phyloP scores from a whole-genome alignment of 2,329 filamentous ascomycete species.

The Zasmidium citrigriseum region DNA sequence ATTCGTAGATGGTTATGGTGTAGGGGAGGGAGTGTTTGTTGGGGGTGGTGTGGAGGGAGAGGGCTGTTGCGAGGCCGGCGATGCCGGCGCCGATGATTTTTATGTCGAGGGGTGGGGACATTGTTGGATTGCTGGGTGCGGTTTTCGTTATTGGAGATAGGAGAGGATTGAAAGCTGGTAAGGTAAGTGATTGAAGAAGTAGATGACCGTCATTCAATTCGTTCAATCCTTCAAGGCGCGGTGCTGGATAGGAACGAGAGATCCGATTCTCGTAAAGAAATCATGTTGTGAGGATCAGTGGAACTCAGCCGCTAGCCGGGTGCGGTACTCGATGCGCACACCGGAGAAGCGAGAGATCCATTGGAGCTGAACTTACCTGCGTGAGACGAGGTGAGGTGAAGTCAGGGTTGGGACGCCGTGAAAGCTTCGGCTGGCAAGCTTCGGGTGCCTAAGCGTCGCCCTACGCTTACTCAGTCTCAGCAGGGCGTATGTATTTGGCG shows the following conservation, averaged over 20 bases:
- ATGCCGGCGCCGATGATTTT: constrained; percentile 36
- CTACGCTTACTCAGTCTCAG: not conserved
- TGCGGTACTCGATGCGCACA: not conserved
- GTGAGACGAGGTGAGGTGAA: not conserved
- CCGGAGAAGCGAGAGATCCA: not conserved
- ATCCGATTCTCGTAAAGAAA: too few species aligned
- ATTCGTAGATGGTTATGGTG: constrained; percentile 41
- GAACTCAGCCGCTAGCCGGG: too few species aligned
- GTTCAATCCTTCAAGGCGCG: too few species aligned
- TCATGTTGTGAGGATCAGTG: too few species aligned
- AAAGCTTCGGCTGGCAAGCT: too few species aligned
- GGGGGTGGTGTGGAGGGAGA: constrained; percentile 31
- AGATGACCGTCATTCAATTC: too few species aligned
- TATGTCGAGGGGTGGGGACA: not conserved
- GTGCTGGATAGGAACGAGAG: too few species aligned
- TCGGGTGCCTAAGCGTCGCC: not conserved
- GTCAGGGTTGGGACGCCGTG: not conserved
- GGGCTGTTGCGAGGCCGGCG: constrained; percentile 41
- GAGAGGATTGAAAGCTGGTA: not conserved
- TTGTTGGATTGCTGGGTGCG: not conserved
- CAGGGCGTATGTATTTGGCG: not conserved
- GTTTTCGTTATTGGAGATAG: not conserved
- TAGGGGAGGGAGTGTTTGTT: constrained; percentile 25
- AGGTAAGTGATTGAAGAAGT: too few species aligned
- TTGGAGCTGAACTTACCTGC: not conserved